These are phyloP conservation scores for Hygrocybe punicea DNA, from an alignment of 768 basidiomycete genomes.

Conservation along the genomic window DNA sequence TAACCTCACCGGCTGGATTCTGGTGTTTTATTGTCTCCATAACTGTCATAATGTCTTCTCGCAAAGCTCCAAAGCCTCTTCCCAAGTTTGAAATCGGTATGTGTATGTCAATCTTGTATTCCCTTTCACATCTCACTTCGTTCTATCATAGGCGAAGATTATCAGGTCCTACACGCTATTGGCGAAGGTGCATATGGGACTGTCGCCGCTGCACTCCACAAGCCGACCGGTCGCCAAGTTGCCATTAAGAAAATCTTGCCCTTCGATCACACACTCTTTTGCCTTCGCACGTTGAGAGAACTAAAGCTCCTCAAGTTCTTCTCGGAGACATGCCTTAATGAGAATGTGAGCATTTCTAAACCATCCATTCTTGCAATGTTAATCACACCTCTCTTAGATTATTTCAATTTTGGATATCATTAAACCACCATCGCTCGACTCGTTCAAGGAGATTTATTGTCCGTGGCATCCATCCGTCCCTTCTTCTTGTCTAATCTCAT, in stretches of 20 bases:
- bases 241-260: slow-evolving; percentile 96
- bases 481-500: slow-evolving; percentile 5
- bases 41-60: slow-evolving; percentile 44
- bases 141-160: slow-evolving; percentile 55
- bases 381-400: slow-evolving; percentile 49
- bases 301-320: slow-evolving; percentile 87
- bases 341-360: slow-evolving; percentile 52
- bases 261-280: slow-evolving; percentile 92
- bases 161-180: slow-evolving; percentile 68
- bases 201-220: slow-evolving; percentile 84
- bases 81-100: slow-evolving; percentile 72
- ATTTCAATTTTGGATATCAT: slow-evolving; percentile 90
- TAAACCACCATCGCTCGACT: slow-evolving; percentile 68
- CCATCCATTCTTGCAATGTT: background rate
- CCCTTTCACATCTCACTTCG: background rate
- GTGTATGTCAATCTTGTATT: slow-evolving; percentile 9
- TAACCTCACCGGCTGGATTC: slow-evolving; percentile 45
- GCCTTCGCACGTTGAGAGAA: slow-evolving; percentile 84
- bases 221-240: slow-evolving; percentile 75
- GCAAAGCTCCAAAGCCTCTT: slow-evolving; percentile 57
- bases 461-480: background rate
- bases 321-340: slow-evolving; percentile 73
- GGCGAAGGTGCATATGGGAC: slow-evolving; percentile 90
- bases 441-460: slow-evolving; percentile 89
- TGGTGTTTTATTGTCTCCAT: slow-evolving; percentile 31